Conservation (phyloP, 495 filamentous ascomycete genomes). For the Bryoglossum gracile region DNA sequence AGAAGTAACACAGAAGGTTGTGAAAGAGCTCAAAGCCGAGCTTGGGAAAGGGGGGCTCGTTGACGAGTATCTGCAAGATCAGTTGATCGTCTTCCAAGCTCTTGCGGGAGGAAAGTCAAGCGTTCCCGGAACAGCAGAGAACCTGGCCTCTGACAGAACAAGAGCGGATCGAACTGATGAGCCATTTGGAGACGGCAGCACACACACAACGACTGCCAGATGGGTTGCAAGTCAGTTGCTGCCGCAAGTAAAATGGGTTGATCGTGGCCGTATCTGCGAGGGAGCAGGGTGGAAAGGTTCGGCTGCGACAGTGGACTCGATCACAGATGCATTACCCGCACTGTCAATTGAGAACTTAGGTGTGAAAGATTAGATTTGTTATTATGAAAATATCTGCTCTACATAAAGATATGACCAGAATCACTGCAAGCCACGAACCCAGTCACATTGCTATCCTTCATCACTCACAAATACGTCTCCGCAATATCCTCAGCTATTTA, state of each 20-base stretch:
- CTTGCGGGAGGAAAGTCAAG: slow-evolving; percentile 50
- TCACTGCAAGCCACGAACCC: slow-evolving; percentile 27
- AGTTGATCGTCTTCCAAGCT: slow-evolving; percentile 75
- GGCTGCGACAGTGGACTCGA: neutral
- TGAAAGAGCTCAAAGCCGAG: slow-evolving; percentile 52
- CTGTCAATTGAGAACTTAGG: too few species aligned
- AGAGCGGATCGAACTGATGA: slow-evolving; percentile 25
- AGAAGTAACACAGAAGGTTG: slow-evolving; percentile 41
- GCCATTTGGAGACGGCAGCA: slow-evolving; percentile 50
- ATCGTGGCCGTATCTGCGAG: slow-evolving; percentile 44
- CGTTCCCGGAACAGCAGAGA: slow-evolving; percentile 22
- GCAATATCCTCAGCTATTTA: slow-evolving; percentile 46
- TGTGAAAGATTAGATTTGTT: too few species aligned
- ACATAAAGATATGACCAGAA: too few species aligned
- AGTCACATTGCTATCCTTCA: slow-evolving; percentile 52
- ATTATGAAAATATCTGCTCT: too few species aligned
- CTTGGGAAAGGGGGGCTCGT: slow-evolving; percentile 47
- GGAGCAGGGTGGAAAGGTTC: slow-evolving; percentile 34
- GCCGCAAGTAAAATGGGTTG: slow-evolving; percentile 44
- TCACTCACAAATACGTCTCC: slow-evolving; percentile 56
- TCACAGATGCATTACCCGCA: neutral
- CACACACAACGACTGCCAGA: slow-evolving; percentile 65
- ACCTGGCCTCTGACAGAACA: slow-evolving; percentile 25
- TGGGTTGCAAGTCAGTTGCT: slow-evolving; percentile 60
- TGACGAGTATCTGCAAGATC: slow-evolving; percentile 71